phyloP scores from a whole-genome alignment of 768 basidiomycete genomes.

The Coprinopsis marcescibilis region DNA sequence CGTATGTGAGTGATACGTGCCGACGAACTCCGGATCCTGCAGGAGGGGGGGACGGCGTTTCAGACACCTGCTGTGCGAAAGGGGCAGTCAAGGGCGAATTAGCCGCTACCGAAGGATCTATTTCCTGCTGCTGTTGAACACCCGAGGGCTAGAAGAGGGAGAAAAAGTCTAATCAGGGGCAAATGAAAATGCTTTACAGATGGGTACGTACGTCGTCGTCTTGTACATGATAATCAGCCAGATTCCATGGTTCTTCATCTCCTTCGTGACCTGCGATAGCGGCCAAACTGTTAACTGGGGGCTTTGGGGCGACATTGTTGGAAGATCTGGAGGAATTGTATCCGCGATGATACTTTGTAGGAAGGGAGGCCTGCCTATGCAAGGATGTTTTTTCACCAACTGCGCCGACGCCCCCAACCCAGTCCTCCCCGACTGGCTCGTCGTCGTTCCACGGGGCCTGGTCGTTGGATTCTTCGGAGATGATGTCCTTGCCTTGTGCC shows the following conservation, averaged over 20 bases:
- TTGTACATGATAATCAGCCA: slow-evolving; percentile 47
- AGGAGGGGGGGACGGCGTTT: slow-evolving; percentile 66
- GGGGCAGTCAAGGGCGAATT: slow-evolving; percentile 64
- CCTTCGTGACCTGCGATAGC: slow-evolving; percentile 84
- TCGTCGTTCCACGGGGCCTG: slow-evolving; percentile 65
- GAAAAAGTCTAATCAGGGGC: slow-evolving; percentile 11
- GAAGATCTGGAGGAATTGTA: slow-evolving; percentile 47
- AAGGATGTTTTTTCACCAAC: slow-evolving; percentile 79
- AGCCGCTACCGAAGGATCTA: slow-evolving; percentile 22
- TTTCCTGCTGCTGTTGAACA: slow-evolving; percentile 31
- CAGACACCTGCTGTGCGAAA: slow-evolving; percentile 30
- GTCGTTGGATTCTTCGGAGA: slow-evolving; percentile 61
- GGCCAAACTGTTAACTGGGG: slow-evolving; percentile 68
- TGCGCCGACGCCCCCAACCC: slow-evolving; percentile 76
- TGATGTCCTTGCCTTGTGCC: slow-evolving; percentile 52
- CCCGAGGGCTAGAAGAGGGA: slow-evolving; percentile 35
- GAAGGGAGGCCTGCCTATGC: slow-evolving; percentile 76
- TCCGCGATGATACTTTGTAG: slow-evolving; percentile 78
- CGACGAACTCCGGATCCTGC: slow-evolving; percentile 67
- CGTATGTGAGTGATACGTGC: slow-evolving; percentile 75
- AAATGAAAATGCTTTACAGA: slow-evolving; percentile 11
- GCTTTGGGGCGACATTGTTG: slow-evolving; percentile 59
- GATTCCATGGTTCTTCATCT: slow-evolving; percentile 86
- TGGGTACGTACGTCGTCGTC: slow-evolving; percentile 59
- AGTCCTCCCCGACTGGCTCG: slow-evolving; percentile 72